A percentile compares a stretch with the other conserved stretches of the same genome.
Conservation (phyloP, 2,329 filamentous ascomycete genomes). For the Lojkania enalia region DNA sequence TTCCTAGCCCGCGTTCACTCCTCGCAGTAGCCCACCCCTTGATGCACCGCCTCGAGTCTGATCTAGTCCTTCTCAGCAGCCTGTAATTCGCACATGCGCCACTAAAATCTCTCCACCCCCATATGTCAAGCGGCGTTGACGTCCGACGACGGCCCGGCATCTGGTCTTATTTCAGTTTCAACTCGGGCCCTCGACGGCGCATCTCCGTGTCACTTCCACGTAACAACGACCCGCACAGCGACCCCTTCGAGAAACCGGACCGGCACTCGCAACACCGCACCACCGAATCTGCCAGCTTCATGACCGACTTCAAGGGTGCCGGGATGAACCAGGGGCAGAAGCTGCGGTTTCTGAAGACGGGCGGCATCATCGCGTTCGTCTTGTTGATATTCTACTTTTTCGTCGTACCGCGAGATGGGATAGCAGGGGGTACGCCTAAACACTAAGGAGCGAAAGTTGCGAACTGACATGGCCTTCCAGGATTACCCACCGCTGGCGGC, state of each 20-base stretch:
- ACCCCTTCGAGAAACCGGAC: conserved; percentile 54
- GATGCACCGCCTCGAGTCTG: neutral
- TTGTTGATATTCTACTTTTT: conserved; percentile 62
- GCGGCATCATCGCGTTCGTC: conserved; percentile 61
- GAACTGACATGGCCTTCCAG: conserved; percentile 9
- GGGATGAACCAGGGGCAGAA: conserved; percentile 66
- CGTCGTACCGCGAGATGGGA: conserved; percentile 51
- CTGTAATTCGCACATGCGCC: neutral
- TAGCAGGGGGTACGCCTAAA: conserved; percentile 29
- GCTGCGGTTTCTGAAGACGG: conserved; percentile 64
- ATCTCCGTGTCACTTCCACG: conserved; percentile 56
- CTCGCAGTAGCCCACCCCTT: conserved; percentile 19
- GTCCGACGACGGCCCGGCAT: conserved; percentile 54
- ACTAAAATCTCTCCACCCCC: conserved; percentile 22
- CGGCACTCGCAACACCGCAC: conserved; percentile 44
- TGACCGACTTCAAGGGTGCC: conserved; percentile 50
- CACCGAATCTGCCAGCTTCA: conserved; percentile 44
- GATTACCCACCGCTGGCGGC: conserved; percentile 1
- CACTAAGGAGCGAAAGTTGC: too few species aligned
- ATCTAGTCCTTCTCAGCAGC: neutral
- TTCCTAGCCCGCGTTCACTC: neutral
- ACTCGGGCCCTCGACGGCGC: conserved; percentile 53
- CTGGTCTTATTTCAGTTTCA: conserved; percentile 58
- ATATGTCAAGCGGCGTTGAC: conserved; percentile 61
- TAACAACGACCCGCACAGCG: conserved; percentile 38